Conservation (phyloP, 805 yeast species). For the Starmerella apis region DNA sequence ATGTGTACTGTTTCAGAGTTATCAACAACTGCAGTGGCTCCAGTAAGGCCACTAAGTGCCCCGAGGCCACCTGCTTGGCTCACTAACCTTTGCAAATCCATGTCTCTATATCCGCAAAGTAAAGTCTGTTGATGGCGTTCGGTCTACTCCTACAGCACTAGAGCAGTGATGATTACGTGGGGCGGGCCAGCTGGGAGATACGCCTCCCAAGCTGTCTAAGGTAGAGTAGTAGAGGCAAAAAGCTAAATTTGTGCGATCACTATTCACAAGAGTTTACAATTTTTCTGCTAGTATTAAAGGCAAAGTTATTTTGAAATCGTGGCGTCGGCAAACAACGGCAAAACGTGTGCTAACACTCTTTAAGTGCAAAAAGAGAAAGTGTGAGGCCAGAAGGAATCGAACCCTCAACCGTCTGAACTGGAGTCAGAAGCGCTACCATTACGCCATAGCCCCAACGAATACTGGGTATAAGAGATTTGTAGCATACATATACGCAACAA, state of each 20-base stretch:
- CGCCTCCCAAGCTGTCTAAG: background rate
- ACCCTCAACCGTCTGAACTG: slow-evolving; percentile 22
- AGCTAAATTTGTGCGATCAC: too few species aligned
- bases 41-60: slow-evolving; percentile 26
- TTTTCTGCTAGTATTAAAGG: too few species aligned
- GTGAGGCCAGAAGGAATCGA: slow-evolving; percentile 21
- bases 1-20: slow-evolving; percentile 94
- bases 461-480: background rate
- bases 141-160: background rate
- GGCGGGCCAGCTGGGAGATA: background rate
- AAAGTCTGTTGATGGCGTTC: slow-evolving; percentile 3
- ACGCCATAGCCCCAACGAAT: slow-evolving; percentile 12
- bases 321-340: too few species aligned
- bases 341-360: too few species aligned
- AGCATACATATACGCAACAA: background rate
- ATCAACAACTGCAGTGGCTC: slow-evolving; percentile 76
- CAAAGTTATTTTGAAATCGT: too few species aligned
- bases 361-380: background rate
- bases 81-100: slow-evolving; percentile 31
- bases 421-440: slow-evolving; percentile 22
- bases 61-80: slow-evolving; percentile 31
- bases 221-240: background rate
- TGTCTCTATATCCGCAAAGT: slow-evolving; percentile 6
- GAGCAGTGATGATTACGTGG: background rate
- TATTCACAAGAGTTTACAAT: background rate